Evolutionary conservation across 495 filamentous ascomycete species (phyloP), one percentile per base, ranked within the genome.

Genomic region (Sordaria brevicollis): DNA sequence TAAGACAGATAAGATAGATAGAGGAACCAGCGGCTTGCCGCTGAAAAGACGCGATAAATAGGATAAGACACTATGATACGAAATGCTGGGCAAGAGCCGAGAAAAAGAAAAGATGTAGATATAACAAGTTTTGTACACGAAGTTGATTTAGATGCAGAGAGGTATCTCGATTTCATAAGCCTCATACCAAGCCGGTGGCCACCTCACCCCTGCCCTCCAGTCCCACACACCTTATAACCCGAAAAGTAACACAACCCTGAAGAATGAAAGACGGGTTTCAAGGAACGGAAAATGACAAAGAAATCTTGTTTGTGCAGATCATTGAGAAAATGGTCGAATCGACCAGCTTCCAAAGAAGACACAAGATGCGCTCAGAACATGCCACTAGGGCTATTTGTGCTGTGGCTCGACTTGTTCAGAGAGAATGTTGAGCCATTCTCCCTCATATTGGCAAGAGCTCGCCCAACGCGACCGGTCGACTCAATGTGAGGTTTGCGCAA

Each of bases 401-500:
- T 74, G 72, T 76, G 38, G 69, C 72, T 67, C 72, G 69, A 76
- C 79, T 79, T 66, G 21, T 73, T 75, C 62, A 70, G 73, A 9
- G 76, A 36, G 29, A 71, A 79, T 2, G 80, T 74, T 7, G 78
- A 74, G 37, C 74, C 77, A 41, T 78, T 86, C 78, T 74, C 86
- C 79, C 74, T 81, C 76, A 62, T 75, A 76, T 36, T 77, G 19
- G 82, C 5, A 72, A 81, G 72, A 84, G 57, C 36, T 78, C 82
- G 17, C 79, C 82, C 11, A 79, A 80, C 71, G 85, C 85, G 72
- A 82, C 85, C 29, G 80, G 83, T 35, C 77, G 67, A 66, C 31
- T 78, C 74, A 5, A 67, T 43, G 17, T 38, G 68, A 4, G 72
- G 77, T 69, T 90, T 88, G 73, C 87, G 85, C 5, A 89, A 78